A percentile compares a stretch with the other conserved stretches of the same genome.
These are phyloP conservation scores for Stentor coeruleus DNA, from an alignment of 73 alveolate genomes.

Conservation along the genomic window DNA sequence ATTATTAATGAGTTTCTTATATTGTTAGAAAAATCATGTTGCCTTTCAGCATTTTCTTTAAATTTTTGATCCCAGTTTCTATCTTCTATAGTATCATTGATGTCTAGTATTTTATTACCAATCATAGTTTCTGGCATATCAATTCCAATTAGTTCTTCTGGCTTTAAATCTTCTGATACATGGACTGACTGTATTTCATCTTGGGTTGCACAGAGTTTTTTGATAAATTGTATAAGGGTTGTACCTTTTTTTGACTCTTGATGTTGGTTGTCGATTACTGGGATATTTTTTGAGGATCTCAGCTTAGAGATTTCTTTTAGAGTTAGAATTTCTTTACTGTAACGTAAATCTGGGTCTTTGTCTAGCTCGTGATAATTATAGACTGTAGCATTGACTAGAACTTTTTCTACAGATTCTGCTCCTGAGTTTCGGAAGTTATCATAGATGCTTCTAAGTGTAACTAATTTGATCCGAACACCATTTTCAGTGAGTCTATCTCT, in stretches of 20 bases:
- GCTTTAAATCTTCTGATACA: not conserved
- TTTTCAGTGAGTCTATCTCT: not conserved
- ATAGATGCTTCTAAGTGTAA: not conserved
- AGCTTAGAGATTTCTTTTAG: not conserved
- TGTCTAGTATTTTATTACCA: too few relatives aligned
- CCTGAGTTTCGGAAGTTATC: not conserved
- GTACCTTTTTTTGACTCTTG: not conserved
- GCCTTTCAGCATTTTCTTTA: too few relatives aligned
- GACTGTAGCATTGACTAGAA: not conserved
- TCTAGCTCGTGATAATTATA: not conserved
- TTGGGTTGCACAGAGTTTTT: not conserved
- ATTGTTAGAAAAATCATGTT: not conserved
- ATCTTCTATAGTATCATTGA: too few relatives aligned
- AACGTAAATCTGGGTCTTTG: not conserved
- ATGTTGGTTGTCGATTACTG: not conserved
- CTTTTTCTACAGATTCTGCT: slow-evolving; percentile 16
- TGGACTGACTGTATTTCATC: not conserved
- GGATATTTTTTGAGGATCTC: not conserved
- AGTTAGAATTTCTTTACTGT: slow-evolving; percentile 11
- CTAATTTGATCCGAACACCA: not conserved
- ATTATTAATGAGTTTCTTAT: not conserved
- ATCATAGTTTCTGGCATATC: too few relatives aligned
- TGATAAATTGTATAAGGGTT: not conserved
- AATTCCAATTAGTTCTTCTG: not conserved
- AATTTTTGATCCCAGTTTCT: not conserved